These are phyloP conservation scores for Hypoxylon fuscum DNA, from an alignment of 495 filamentous ascomycete species.

Conservation along the genomic window DNA sequence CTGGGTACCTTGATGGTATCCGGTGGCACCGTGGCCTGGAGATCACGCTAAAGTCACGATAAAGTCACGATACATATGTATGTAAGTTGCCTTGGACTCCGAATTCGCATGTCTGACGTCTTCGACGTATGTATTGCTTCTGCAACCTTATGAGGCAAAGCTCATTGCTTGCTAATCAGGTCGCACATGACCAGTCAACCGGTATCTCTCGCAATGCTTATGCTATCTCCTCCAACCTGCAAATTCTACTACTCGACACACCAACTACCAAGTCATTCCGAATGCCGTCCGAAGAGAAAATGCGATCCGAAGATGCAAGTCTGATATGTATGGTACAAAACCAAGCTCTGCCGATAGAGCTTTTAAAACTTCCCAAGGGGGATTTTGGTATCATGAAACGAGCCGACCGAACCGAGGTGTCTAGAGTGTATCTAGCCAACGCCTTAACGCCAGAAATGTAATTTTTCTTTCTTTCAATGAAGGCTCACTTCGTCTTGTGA, in stretches of 20 bases:
- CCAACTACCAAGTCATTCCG: constrained; percentile 3
- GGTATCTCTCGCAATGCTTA: not conserved
- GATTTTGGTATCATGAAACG: constrained; percentile 36
- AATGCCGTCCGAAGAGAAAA: constrained; percentile 12
- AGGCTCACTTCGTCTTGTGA: constrained; percentile 46
- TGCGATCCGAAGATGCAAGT: constrained; percentile 12
- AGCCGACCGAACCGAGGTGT: constrained; percentile 21
- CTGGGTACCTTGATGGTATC: not conserved
- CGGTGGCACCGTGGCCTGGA: not conserved
- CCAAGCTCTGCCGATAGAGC: constrained; percentile 23
- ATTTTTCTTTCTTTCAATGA: constrained; percentile 5
- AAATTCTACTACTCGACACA: constrained; percentile 1
- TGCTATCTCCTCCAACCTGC: not conserved
- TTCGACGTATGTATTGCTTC: not conserved
- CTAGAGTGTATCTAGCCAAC: constrained; percentile 30
- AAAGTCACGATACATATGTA: not conserved
- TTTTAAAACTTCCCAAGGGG: constrained; percentile 7
- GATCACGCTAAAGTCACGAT: not conserved
- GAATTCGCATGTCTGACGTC: not conserved
- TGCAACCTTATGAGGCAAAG: too few relatives aligned
- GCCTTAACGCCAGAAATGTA: constrained; percentile 39
- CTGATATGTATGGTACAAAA: constrained; percentile 36
- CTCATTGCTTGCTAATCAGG: too few relatives aligned
- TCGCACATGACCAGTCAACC: not conserved
- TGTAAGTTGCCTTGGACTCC: not conserved